Conservation (phyloP, 371 early-diverging fungal genomes). For the Funneliformis caledonium region DNA sequence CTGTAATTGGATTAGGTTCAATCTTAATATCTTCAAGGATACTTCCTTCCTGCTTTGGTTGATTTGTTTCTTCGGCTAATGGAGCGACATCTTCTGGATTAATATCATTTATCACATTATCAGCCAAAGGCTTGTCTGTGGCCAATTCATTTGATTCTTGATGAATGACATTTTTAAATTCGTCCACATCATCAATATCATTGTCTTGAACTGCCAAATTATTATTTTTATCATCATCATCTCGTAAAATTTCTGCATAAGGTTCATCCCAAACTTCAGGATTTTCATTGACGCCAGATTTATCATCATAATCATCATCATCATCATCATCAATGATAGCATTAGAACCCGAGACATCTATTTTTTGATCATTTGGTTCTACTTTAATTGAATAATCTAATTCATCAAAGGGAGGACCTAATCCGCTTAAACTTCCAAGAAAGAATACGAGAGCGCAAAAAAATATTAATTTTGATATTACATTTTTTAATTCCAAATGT, state of each 20-base stretch:
- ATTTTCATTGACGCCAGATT: not conserved
- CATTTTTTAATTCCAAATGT: not conserved
- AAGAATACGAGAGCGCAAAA: constrained; percentile 26
- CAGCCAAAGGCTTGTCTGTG: not conserved
- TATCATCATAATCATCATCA: not conserved
- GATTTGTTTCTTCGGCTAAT: not conserved
- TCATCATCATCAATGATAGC: not conserved
- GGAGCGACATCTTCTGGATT: no score
- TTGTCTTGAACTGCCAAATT: not conserved
- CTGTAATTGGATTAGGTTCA: not conserved
- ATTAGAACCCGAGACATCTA: not conserved
- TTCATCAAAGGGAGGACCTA: constrained; percentile 25
- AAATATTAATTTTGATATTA: constrained; percentile 3
- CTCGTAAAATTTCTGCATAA: not conserved
- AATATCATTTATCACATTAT: not conserved
- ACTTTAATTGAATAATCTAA: not conserved
- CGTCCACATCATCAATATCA: not conserved
- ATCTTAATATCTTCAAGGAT: not conserved
- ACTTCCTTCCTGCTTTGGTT: not conserved
- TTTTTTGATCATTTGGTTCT: not conserved
- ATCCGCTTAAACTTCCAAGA: constrained; percentile 24
- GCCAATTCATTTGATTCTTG: not conserved
- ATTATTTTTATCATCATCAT: not conserved
- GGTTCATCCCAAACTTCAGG: not conserved
- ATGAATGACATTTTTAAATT: not conserved